phyloP scores from a whole-genome alignment of 208 protist species.

The Herpetomonas tarakana region DNA sequence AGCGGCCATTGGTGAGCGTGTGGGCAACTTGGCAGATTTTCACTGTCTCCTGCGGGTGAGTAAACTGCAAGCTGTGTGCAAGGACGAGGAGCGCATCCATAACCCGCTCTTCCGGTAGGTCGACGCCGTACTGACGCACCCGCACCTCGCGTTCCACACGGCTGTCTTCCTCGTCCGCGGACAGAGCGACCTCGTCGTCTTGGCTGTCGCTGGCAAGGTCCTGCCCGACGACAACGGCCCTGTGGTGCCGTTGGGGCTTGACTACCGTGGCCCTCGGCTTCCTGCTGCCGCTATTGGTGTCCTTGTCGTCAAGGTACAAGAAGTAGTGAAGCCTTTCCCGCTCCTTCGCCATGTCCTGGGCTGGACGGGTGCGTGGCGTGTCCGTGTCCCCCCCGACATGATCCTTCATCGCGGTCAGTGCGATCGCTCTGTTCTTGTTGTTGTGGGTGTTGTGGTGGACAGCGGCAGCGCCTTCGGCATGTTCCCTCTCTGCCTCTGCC shows the following conservation, averaged over 20 bases:
- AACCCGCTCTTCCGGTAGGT: slow-evolving; percentile 49
- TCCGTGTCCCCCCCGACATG: not conserved
- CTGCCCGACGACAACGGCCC: too few relatives aligned
- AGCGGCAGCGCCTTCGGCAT: not conserved
- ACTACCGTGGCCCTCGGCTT: not conserved
- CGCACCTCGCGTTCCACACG: slow-evolving; percentile 1
- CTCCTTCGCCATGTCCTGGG: not conserved
- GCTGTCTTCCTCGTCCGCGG: not conserved
- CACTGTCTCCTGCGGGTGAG: slow-evolving; percentile 23
- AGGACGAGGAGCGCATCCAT: slow-evolving; percentile 48
- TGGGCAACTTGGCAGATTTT: slow-evolving; percentile 40
- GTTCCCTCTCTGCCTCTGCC: slow-evolving; percentile 5
- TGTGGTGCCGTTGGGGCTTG: not conserved
- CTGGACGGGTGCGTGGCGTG: not conserved
- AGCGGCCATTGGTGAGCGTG: slow-evolving; percentile 47
- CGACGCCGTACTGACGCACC: slow-evolving; percentile 38
- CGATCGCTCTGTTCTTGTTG: too few relatives aligned
- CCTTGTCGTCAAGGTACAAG: not conserved
- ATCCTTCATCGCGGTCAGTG: not conserved
- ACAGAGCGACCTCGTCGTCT: not conserved
- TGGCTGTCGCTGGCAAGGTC: slow-evolving; percentile 11
- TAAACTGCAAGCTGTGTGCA: slow-evolving; percentile 33
- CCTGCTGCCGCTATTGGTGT: not conserved
- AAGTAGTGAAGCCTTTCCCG: not conserved
- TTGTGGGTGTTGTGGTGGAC: too few relatives aligned